Conservation (phyloP, 352 stramenopile species). For the Phytophthora syringae region DNA sequence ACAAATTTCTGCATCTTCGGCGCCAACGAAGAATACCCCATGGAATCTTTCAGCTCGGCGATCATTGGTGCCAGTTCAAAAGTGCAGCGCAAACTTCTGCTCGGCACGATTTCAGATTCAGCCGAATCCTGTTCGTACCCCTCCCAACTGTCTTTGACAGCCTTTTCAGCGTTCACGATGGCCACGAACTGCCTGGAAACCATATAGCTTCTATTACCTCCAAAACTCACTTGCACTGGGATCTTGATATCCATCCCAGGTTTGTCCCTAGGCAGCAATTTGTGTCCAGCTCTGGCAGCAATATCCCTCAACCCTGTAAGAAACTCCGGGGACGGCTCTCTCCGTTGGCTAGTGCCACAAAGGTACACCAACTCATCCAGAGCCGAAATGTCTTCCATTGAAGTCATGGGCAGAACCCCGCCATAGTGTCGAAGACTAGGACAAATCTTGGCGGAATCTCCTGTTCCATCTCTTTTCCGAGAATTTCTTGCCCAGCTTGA, state of each 20-base stretch:
- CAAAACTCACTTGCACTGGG: not conserved
- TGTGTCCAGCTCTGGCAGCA: not conserved
- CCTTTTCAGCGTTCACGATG: constrained; percentile 5
- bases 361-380: not conserved
- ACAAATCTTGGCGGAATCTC: constrained; percentile 5
- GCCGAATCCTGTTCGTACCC: not conserved
- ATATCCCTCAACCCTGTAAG: not conserved
- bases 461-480: constrained; percentile 4
- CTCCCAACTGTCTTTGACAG: not conserved
- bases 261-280: not conserved
- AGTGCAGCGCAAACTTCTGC: constrained; percentile 6
- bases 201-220: not conserved
- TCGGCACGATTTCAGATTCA: not conserved
- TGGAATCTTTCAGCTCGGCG: not conserved
- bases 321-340: not conserved
- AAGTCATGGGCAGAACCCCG: not conserved
- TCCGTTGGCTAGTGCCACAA: not conserved
- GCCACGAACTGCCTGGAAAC: not conserved
- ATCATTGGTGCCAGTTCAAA: constrained; percentile 13
- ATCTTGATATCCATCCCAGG: not conserved
- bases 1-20: constrained; percentile 1
- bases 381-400: not conserved
- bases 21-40: not conserved
- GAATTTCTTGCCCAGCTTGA: constrained; percentile 4
- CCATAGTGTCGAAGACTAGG: not conserved